Evolutionary conservation across 208 protist species (phyloP), one percentile per base, ranked within the genome.

Genomic region (Endotrypanum monterogeii): DNA sequence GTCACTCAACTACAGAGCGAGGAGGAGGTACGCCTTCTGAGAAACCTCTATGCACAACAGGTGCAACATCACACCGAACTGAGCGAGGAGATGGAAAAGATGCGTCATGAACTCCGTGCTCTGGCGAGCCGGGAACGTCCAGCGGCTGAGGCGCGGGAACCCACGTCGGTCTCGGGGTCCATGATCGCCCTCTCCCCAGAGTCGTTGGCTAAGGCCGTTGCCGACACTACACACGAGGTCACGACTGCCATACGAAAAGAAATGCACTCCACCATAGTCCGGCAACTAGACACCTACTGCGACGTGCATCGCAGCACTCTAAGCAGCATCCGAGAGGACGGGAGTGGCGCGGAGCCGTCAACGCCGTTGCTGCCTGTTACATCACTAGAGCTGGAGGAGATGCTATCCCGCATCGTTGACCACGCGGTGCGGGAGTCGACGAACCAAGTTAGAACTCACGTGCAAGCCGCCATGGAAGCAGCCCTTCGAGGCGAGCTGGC

Each of bases 341-440:
- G 28, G 2, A 8, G 23, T 25, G 55, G 18, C 20, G 50, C 46
- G 0, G 63, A 67, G 65, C 61, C 71, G 37, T 73, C 71, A 46
- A 48, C 72, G 71, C 76, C 76, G 39, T 28, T 80, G 54, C 62
- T 80, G 55, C 76, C 76, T 14, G 76, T 81, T 1, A 81, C 76
- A 1, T 81, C 76, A 0, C 76, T 81, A n/a, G 76, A 81, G 66
- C 23, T 81, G 57, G 76, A 81, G 63, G 76, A 81, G 63, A 81
- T 81, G 70, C 50, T 81, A 32, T 69, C 71, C 7, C 76, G 76
- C 18, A 62, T 69, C 30, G 76, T 81, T 1, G 50, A 72, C 37
- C 50, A 73, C 39, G 56, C 71, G 0, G 35, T 81, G 18, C 76
- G 48, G 11, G 44, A 58, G 20, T 50, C 56, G n/a, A 39, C 32